Conservation (phyloP, 2,329 filamentous ascomycete genomes). For the Fusarium verrucosum region DNA sequence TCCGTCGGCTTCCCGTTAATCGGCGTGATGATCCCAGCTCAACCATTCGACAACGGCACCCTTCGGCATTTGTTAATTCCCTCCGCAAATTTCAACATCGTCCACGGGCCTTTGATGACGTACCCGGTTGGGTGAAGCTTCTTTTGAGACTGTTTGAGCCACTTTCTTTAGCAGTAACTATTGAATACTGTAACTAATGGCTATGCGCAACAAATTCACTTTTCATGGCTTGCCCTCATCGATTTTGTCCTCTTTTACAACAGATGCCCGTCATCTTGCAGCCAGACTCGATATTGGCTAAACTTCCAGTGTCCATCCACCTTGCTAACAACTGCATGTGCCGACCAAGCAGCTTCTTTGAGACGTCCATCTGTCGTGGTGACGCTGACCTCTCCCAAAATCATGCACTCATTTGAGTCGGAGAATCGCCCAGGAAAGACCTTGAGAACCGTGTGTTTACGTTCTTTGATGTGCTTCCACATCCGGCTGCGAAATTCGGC, state of each 20-base stretch:
- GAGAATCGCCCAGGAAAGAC: slow-evolving; percentile 54
- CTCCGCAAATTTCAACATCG: slow-evolving; percentile 21
- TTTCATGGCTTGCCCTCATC: slow-evolving; percentile 7
- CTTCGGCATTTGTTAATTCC: slow-evolving; percentile 22
- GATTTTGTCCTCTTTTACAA: slow-evolving; percentile 14
- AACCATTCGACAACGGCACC: slow-evolving; percentile 34
- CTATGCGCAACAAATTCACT: slow-evolving; percentile 24
- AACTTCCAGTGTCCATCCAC: slow-evolving; percentile 49
- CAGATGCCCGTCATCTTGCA: slow-evolving; percentile 41
- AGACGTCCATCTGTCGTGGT: slow-evolving; percentile 43
- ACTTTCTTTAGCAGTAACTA: slow-evolving; percentile 8
- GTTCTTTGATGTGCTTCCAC: slow-evolving; percentile 54
- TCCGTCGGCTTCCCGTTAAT: slow-evolving; percentile 21
- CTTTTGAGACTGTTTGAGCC: not conserved
- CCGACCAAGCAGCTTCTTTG: slow-evolving; percentile 46
- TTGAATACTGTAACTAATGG: slow-evolving; percentile 16
- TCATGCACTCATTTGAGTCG: slow-evolving; percentile 42
- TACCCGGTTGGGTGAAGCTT: slow-evolving; percentile 19
- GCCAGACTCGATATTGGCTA: slow-evolving; percentile 47
- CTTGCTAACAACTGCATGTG: slow-evolving; percentile 45
- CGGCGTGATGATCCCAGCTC: slow-evolving; percentile 33
- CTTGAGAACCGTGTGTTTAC: slow-evolving; percentile 54
- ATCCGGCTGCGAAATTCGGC: slow-evolving; percentile 53
- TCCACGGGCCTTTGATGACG: slow-evolving; percentile 31
- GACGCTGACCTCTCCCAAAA: slow-evolving; percentile 46